Conservation (phyloP, 305 asterid genomes). For the Solanum aculeatissimum region DNA sequence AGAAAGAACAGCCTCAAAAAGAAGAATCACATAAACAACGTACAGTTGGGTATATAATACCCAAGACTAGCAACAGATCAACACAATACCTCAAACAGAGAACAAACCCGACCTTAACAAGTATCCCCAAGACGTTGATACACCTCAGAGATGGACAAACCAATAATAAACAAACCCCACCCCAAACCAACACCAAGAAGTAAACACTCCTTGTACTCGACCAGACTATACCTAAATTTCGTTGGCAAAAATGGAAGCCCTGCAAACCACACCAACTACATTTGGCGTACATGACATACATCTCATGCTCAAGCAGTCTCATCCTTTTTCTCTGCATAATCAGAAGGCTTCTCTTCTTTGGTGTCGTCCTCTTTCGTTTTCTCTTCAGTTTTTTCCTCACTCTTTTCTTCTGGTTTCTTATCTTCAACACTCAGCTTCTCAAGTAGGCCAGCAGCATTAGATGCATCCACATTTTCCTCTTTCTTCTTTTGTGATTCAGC, state of each 20-base stretch:
- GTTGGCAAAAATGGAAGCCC: neutral
- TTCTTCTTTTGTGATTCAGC: constrained; percentile 29
- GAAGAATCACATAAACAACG: neutral
- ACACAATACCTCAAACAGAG: neutral
- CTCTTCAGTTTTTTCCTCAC: constrained; percentile 8
- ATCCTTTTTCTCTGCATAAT: constrained; percentile 10
- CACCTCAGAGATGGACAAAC: neutral
- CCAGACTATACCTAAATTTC: constrained; percentile 3
- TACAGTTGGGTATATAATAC: neutral
- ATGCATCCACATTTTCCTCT: constrained; percentile 29
- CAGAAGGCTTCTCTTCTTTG: constrained; percentile 17
- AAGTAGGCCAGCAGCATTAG: constrained; percentile 34
- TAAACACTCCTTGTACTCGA: neutral
- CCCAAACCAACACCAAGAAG: neutral
- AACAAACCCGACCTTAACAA: neutral
- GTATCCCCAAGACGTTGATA: neutral
- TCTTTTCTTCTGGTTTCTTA: constrained; percentile 9
- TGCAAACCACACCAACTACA: neutral
- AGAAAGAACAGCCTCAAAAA: neutral
- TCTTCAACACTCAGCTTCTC: constrained; percentile 41
- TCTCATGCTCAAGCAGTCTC: constrained; percentile 16
- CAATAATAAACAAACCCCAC: neutral
- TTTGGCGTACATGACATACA: neutral
- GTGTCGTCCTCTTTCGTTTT: constrained; percentile 8
- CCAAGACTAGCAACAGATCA: neutral